Evolutionary conservation across 2,329 filamentous ascomycete species (phyloP), one percentile per base, ranked within the genome.

Genomic region (Talaromyces sp.): DNA sequence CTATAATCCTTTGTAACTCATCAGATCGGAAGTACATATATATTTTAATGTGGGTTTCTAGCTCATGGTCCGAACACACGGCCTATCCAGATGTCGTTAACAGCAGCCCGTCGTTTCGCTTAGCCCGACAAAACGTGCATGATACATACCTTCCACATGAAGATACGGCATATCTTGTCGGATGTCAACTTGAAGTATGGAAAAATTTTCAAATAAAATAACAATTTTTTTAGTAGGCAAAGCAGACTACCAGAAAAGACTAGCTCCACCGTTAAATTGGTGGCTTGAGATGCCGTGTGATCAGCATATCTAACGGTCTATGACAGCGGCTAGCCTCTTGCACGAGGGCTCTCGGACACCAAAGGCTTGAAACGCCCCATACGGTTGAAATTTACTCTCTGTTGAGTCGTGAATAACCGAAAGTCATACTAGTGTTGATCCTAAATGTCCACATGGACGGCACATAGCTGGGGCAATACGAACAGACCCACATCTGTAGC

Each of bases 231-330:
- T n/a, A n/a, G n/a, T n/a, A n/a, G 24, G 24, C 24, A 9, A 27
- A 27, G 5, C 24, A 35, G 32, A 14, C 4, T 4, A 5, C 32
- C 5, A 35, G 14, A 27, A 29, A 36, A 17, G 43, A 14, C 17
- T 44, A 49, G 29, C 19, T 5, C 29, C 20, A 27, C 45, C 36
- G 40, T 52, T 48, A 55, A 51, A 57, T 52, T 54, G 32, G 54
- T 54, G 52, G 52, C 54, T 47, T 32, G 32, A 14, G 24, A 48
- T 35, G 41, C 37, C 43, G 36, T 55, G 33, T 35, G 56, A 59
- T 62, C 58, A 35, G 27, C 56, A 52, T 37, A 39, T 50, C 35
- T 40, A 49, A 43, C 41, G 47, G 47, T 16, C 43, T 47, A 37
- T 17, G 22, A 30, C 11, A 24, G 36, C 24, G 16, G 32, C 41